phyloP scores from a whole-genome alignment of 768 basidiomycete species.

The Tulasnella sp. region DNA sequence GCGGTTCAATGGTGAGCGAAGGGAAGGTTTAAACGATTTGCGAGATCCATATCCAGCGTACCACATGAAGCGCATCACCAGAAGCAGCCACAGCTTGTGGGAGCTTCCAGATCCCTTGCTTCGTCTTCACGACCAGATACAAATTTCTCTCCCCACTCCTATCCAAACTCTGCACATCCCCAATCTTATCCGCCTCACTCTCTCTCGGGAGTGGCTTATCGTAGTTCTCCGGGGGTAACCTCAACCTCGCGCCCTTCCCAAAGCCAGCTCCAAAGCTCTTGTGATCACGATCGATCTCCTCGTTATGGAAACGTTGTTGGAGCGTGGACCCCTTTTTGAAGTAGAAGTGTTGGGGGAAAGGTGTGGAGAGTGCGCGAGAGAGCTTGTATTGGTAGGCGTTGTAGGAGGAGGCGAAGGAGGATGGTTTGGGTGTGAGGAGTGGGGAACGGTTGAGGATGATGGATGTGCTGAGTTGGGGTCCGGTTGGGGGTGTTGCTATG shows the following conservation, averaged over 20 bases:
- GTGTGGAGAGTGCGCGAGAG: slow-evolving; percentile 74
- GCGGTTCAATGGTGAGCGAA: neutral
- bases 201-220: slow-evolving; percentile 47
- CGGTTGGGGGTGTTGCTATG: neutral
- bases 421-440: slow-evolving; percentile 34
- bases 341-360: slow-evolving; percentile 82
- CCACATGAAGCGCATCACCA: slow-evolving; percentile 69
- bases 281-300: slow-evolving; percentile 61
- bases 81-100: slow-evolving; percentile 54
- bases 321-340: slow-evolving; percentile 85
- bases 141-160: slow-evolving; percentile 75
- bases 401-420: slow-evolving; percentile 67
- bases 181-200: slow-evolving; percentile 46
- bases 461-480: slow-evolving; percentile 22
- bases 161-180: slow-evolving; percentile 66
- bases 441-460: slow-evolving; percentile 30
- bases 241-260: slow-evolving; percentile 39
- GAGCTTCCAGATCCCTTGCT: slow-evolving; percentile 60
- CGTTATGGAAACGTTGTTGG: slow-evolving; percentile 65
- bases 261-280: slow-evolving; percentile 62
- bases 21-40: neutral
- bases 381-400: slow-evolving; percentile 76
- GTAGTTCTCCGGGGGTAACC: slow-evolving; percentile 25
- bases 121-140: slow-evolving; percentile 64
- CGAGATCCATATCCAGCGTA: slow-evolving; percentile 25